Conservation (phyloP, 2,329 filamentous ascomycete species). For the Triangularia verruculosa region DNA sequence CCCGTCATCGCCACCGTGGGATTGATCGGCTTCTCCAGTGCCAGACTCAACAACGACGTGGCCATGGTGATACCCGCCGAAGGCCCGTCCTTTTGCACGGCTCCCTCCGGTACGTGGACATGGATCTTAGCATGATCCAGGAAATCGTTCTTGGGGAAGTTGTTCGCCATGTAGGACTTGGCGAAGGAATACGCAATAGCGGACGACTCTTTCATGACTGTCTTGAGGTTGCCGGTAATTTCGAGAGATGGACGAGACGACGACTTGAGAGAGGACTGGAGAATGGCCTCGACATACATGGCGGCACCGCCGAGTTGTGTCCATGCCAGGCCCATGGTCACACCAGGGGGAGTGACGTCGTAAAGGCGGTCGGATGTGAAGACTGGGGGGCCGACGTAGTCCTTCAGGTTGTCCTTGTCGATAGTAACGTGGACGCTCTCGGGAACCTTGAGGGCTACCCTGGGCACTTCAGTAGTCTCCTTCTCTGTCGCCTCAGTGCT, state of each 20-base stretch:
- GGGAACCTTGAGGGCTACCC: conserved; percentile 77
- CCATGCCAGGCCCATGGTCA: conserved; percentile 97
- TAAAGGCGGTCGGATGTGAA: conserved; percentile 96
- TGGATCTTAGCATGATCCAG: conserved; percentile 95
- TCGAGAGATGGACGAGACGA: conserved; percentile 76
- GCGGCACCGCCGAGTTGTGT: conserved; percentile 95
- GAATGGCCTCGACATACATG: conserved; percentile 94
- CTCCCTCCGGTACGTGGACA: conserved; percentile 93
- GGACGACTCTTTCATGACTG: conserved; percentile 97
- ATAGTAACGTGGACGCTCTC: conserved; percentile 84
- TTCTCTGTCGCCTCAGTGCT: conserved; percentile 46
- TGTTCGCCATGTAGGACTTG: conserved; percentile 80
- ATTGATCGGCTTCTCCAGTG: conserved; percentile 72
- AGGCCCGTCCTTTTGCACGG: conserved; percentile 90
- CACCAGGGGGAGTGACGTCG: conserved; percentile 87
- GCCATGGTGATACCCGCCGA: conserved; percentile 98
- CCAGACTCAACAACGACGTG: conserved; percentile 83
- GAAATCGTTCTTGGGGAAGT: conserved; percentile 89
- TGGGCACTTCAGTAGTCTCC: conserved; percentile 67
- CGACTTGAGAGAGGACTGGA: conserved; percentile 75
- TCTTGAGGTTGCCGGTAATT: conserved; percentile 91
- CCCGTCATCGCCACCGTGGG: conserved; percentile 97
- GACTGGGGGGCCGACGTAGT: conserved; percentile 93
- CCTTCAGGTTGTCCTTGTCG: conserved; percentile 83
- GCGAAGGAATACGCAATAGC: conserved; percentile 94